A percentile compares a stretch with the other conserved stretches of the same genome.
These are phyloP conservation scores for Psilocybe azurescens DNA, from an alignment of 768 basidiomycete genomes.

Conservation along the genomic window DNA sequence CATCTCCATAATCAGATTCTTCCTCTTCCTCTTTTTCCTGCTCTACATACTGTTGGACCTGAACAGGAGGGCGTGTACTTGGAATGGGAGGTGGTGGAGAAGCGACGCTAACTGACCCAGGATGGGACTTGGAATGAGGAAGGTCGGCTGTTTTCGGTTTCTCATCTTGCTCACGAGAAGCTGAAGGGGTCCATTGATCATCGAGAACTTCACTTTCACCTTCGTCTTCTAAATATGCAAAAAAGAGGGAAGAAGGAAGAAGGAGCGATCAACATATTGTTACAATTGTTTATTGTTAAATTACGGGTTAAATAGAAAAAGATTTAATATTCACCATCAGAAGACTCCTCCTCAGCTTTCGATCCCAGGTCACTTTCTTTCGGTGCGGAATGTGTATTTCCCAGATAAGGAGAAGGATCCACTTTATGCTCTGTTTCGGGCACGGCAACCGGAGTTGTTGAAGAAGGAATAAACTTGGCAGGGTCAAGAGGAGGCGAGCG, in stretches of 20 bases:
- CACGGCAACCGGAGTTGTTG: background rate
- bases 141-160: conserved; percentile 4
- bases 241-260: background rate
- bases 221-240: conserved; percentile 23
- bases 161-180: conserved; percentile 13
- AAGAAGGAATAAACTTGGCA: background rate
- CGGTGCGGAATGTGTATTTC: background rate
- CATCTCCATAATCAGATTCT: conserved; percentile 17
- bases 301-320: conserved; percentile 20
- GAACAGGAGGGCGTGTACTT: conserved; percentile 9
- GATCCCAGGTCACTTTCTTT: conserved; percentile 12
- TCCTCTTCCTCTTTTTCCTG: conserved; percentile 17
- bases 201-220: conserved; percentile 20
- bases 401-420: conserved; percentile 1
- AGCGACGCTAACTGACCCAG: background rate
- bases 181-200: background rate
- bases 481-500: conserved; percentile 18
- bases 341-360: conserved; percentile 20
- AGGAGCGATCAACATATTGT: conserved; percentile 34
- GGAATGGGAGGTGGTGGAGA: conserved; percentile 9
- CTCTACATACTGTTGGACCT: conserved; percentile 19
- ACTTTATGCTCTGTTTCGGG: background rate
- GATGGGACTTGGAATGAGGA: conserved; percentile 9
- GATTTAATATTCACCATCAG: conserved; percentile 42
- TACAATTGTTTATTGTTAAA: conserved; percentile 22